Evolutionary conservation across 129 eudicot genomes (phyloP), one percentile per base, ranked within the genome.

Genomic region (Helichrysum umbraculigerum): DNA sequence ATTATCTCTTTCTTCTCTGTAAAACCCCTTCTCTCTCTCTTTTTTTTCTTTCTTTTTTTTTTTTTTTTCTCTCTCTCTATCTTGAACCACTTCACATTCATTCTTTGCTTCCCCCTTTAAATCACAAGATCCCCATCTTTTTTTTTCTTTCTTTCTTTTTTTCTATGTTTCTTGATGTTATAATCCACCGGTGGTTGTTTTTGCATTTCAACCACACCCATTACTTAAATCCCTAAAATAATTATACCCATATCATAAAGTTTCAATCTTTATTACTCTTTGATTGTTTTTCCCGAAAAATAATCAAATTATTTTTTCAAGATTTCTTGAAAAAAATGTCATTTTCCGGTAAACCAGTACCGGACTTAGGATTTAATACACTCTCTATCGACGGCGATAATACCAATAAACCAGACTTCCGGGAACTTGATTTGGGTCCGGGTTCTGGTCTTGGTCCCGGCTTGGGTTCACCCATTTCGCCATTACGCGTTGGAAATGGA

Each of bases 111-210:
- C 89, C 16, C 32, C 87, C 89, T 82, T 89, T 77, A 69, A 82
- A 68, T 92, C 98, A 92, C 98, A 91, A 90, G 98, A 92, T 92
- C 98, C 88, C 89, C 97, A 81, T 83, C 86, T 74, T 63, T 68
- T 25, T 66, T 59, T 22, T 59, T 50, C 35, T 62, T 81, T 76
- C 62, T 66, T 50, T 75, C 70, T 73, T 59, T 66, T 66, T 66
- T 76, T 47, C 52, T 78, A 42, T 44, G 78, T 61, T 78, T 74
- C 74, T 59, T 74, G 29, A 71, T 65, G 41, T 60, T 73, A 30
- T 58, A 50, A 52, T 73, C 39, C 73, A 28, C 50, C 72, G 80
- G 60, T 69, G 83, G 69, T 64, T 84, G 29, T 52, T 64, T 71
- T 54, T 64, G 70, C 47, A 50, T 57, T 41, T 42, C 81, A 78